phyloP scores from a whole-genome alignment of 176 grass and related monocot species.

The Saccharum officinarum region DNA sequence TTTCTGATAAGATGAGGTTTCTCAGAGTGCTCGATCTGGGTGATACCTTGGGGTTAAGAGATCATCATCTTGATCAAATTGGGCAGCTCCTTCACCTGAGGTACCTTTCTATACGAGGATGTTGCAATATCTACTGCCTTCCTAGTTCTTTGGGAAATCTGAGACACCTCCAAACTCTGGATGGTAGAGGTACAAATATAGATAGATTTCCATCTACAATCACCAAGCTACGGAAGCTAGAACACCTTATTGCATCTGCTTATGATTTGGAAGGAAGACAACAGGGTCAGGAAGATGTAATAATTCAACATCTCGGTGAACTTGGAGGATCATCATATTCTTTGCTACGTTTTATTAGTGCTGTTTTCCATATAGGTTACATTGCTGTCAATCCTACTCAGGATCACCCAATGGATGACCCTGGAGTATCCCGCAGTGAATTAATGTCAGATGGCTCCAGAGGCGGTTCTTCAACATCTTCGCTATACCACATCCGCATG shows the following conservation, averaged over 20 bases:
- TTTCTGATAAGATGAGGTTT: conserved; percentile 31
- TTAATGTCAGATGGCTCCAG: no score
- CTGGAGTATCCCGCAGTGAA: no score
- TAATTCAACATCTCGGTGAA: not conserved
- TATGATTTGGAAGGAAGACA: not conserved
- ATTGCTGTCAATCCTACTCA: no score
- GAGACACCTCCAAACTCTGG: conserved; percentile 15
- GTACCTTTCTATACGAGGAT: conserved; percentile 28
- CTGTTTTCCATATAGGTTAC: no score
- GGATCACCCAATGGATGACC: no score
- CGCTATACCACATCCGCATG: not conserved
- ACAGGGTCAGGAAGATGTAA: not conserved
- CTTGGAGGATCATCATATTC: not conserved
- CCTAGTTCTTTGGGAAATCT: conserved; percentile 7
- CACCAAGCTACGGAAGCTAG: not conserved
- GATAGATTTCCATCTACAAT: not conserved
- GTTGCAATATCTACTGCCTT: rapidly evolving
- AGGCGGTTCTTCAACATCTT: not conserved
- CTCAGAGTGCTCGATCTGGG: conserved; percentile 44
- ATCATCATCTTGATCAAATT: conserved; percentile 10
- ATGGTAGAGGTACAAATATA: not conserved
- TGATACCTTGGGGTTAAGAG: not conserved
- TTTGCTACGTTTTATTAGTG: no score
- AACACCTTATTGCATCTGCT: not conserved
- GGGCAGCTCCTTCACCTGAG: conserved; percentile 28